A percentile compares a stretch with the other conserved stretches of the same genome.
These are phyloP conservation scores for Paecilomyces fulvus DNA, from an alignment of 2,329 filamentous ascomycete species.

Conservation along the genomic window DNA sequence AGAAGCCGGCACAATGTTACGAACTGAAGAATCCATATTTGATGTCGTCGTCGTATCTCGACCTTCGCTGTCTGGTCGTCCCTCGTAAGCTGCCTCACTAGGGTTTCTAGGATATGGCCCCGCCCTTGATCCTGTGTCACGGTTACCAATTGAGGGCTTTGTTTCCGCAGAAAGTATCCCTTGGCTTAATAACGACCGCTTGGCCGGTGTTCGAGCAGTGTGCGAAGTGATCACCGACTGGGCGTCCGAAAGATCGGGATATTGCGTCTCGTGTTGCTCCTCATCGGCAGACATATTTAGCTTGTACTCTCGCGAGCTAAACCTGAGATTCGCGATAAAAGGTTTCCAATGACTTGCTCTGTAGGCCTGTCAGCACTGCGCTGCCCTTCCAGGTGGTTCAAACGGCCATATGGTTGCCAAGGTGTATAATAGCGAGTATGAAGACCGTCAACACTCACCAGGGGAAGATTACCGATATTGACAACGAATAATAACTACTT, in stretches of 20 bases:
- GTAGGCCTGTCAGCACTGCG: neutral
- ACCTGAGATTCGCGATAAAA: neutral
- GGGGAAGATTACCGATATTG: neutral
- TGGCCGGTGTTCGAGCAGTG: neutral
- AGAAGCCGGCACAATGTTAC: conserved; percentile 10
- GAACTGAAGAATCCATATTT: neutral
- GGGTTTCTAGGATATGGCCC: neutral
- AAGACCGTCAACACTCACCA: neutral
- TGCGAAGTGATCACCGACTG: neutral
- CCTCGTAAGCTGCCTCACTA: neutral
- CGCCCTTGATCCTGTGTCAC: neutral
- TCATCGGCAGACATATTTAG: neutral
- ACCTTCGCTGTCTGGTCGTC: neutral
- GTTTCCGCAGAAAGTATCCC: neutral
- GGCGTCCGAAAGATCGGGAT: neutral
- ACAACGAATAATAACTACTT: neutral
- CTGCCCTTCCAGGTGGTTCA: neutral
- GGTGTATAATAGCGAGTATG: neutral
- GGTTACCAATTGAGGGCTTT: neutral
- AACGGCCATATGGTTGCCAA: neutral
- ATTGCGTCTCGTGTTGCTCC: neutral
- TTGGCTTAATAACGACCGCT: neutral
- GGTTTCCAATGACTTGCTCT: neutral
- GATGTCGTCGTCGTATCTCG: neutral
- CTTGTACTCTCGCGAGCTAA: neutral